phyloP scores from a whole-genome alignment of 106 monocot species.

The Dendrobium catenatum region DNA sequence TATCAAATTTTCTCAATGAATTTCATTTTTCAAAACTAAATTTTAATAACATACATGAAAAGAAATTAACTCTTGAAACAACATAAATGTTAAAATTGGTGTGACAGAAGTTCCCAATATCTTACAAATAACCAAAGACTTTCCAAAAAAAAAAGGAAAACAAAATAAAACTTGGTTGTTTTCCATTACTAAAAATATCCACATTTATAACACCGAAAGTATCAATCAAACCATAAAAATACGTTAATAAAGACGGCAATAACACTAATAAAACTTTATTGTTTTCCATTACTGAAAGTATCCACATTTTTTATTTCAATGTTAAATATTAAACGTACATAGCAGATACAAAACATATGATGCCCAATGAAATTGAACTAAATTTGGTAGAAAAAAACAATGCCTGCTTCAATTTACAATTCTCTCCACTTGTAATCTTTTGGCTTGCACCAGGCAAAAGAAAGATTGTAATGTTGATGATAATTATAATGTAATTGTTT shows the following conservation, averaged over 20 bases:
- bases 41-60: no score
- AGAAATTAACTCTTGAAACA: no score
- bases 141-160: no score
- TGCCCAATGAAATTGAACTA: background rate
- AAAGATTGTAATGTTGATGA: constrained; percentile 38
- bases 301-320: background rate
- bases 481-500: constrained; percentile 35
- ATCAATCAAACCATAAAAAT: no score
- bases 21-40: no score
- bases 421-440: background rate
- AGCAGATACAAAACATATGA: background rate
- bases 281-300: background rate
- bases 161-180: no score
- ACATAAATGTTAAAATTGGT: no score
- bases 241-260: no score
- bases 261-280: no score
- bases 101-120: no score
- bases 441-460: constrained; percentile 28
- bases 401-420: background rate
- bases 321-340: background rate
- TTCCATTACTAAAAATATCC: background rate
- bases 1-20: no score
- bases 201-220: background rate
- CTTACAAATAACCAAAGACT: no score
- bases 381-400: background rate